Conservation (phyloP, 805 yeast genomes). For the Candida germanica region DNA sequence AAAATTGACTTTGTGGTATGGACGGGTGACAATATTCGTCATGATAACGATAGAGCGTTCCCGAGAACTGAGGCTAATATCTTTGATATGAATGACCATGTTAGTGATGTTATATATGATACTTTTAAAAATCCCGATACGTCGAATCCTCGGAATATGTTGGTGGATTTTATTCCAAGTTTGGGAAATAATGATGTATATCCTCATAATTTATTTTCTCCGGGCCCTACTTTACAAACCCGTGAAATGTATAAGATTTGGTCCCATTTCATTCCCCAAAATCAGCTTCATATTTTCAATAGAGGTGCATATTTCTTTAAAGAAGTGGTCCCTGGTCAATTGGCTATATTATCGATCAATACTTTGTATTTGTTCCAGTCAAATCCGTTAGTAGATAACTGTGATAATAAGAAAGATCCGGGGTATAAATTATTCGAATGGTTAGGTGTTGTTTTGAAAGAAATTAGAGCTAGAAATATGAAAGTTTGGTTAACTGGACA, state of each 20-base stretch:
- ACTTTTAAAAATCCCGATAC: constrained; percentile 50
- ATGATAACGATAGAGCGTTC: constrained; percentile 69
- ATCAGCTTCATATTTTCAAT: constrained; percentile 71
- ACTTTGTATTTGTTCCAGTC: constrained; percentile 71
- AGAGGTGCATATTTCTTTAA: constrained; percentile 71
- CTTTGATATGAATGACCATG: constrained; percentile 60
- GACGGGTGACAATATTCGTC: constrained; percentile 90
- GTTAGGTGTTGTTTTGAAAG: constrained; percentile 73
- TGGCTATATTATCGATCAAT: constrained; percentile 77
- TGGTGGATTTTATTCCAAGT: constrained; percentile 58
- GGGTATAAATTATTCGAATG: constrained; percentile 76
- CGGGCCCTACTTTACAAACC: constrained; percentile 88
- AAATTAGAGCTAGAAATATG: constrained; percentile 67
- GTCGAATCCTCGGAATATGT: constrained; percentile 42
- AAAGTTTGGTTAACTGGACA: constrained; percentile 89
- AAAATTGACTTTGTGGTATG: constrained; percentile 82
- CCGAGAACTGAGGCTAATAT: constrained; percentile 77
- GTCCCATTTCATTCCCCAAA: constrained; percentile 70
- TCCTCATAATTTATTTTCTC: constrained; percentile 81
- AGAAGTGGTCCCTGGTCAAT: constrained; percentile 75
- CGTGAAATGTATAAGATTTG: constrained; percentile 73
- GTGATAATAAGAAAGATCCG: constrained; percentile 70
- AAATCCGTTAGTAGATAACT: constrained; percentile 80
- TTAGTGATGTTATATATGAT: constrained; percentile 50
- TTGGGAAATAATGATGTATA: constrained; percentile 86